Conservation (phyloP, 2,329 filamentous ascomycete species). For the Leptographium lundbergii region DNA sequence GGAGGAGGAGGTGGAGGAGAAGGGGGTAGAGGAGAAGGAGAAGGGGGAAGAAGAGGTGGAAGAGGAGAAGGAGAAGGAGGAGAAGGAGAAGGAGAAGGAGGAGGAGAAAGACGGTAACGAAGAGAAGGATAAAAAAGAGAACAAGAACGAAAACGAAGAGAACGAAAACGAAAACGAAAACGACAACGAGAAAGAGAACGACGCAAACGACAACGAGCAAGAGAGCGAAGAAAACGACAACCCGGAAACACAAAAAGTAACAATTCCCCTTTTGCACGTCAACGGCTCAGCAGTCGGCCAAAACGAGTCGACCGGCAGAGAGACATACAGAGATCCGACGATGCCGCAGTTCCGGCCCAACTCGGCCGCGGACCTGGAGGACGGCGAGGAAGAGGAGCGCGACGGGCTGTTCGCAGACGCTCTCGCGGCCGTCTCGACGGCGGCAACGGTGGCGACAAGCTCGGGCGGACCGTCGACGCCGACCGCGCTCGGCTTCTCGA, state of each 20-base stretch:
- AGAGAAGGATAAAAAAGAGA: too few species aligned
- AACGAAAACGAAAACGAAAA: too few species aligned
- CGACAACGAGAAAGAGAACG: too few species aligned
- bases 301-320: constrained; percentile 9
- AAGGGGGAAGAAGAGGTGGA: neutral
- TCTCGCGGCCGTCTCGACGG: constrained; percentile 3
- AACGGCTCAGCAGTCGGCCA: constrained; percentile 1
- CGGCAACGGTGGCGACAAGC: constrained; percentile 7
- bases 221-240: too few species aligned
- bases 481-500: neutral
- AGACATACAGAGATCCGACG: constrained; percentile 41
- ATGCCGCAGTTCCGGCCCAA: constrained; percentile 59
- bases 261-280: neutral
- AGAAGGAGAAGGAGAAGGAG: constrained; percentile 4
- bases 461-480: constrained; percentile 3
- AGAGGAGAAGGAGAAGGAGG: neutral
- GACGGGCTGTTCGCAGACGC: neutral
- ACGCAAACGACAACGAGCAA: too few species aligned
- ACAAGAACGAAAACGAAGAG: too few species aligned
- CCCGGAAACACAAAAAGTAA: too few species aligned
- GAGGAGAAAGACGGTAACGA: too few species aligned
- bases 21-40: neutral
- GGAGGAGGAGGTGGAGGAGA: neutral
- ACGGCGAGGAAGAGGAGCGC: too few species aligned
- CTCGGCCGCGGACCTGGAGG: constrained; percentile 14